Base-by-base conservation (phyloP, 331 rosid species). In the Quercus phellos region DNA sequence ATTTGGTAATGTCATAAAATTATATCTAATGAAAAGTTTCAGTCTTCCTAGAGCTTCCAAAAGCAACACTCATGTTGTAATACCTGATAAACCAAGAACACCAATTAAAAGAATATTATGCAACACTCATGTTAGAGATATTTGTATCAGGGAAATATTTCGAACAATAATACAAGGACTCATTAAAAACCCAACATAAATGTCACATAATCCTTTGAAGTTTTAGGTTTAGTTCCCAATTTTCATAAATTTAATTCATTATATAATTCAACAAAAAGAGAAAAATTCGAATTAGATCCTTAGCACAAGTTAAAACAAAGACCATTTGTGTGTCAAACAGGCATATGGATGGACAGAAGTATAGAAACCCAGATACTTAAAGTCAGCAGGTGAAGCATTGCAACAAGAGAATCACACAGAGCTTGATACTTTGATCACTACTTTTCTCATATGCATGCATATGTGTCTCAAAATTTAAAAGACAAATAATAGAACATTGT, bases 381-480 rank as follows among this genome's bases (percentile, higher is more conserved):
- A 60, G 32, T 26, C 32, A 2, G 27, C 67, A 60, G 67, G 67
- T 24, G 34, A 60, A 60, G 18, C 67, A 14, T 24, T 60, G n/a
- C 14, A 59, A 60, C 35, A 60, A 60, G n/a, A 60, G 67, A 26
- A 60, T 60, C 35, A 13, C 17, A 60, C 18, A 26, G 7, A 24
- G 35, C 67, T 60, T 60, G 30, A 60, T 26, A 26, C 18, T 26
- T 24, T 12, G 17, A 59, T 59, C 34, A 63, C 2, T 2, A 34
- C 68, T 60, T 63, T 34, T 63, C 69, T 30, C 69, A 63, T 63
- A 29, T 7, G 2, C 35, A 27, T 5, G 38, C 13, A 63, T 29
- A 12, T 66, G 70, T 83, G 77, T 24, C 19, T 64, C 3, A 24
- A 43, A 77, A 73, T 2, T 27, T 51, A 73, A 13, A 77, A 51